Evolutionary conservation across 768 basidiomycete species (phyloP).

Genomic region (Termitomyces sp.): DNA sequence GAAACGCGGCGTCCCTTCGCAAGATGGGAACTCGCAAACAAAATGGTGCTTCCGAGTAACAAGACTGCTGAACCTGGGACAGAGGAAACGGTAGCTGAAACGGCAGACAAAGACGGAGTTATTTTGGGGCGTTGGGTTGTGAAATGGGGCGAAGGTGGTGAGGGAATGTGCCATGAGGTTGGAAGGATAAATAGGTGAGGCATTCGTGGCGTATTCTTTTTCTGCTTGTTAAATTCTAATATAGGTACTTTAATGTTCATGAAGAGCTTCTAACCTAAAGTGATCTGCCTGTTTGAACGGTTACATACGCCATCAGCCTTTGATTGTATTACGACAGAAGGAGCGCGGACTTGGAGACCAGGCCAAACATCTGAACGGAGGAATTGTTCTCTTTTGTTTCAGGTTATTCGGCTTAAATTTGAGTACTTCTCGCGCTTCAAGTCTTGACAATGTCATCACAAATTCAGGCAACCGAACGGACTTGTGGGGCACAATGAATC

Average conservation of each 20-base stretch:
- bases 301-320: not conserved
- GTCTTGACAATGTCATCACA: not conserved
- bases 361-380: not conserved
- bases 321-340: not conserved
- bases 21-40: constrained; percentile 71
- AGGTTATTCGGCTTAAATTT: no score
- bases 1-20: constrained; percentile 67
- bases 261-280: constrained; percentile 32
- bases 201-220: not conserved
- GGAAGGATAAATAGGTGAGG: constrained; percentile 62
- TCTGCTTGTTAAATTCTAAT: not conserved
- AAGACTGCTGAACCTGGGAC: constrained; percentile 34
- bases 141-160: constrained; percentile 62
- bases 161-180: constrained; percentile 55
- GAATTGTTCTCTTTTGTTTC: not conserved
- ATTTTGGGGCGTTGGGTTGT: constrained; percentile 78
- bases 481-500: not conserved
- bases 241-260: constrained; percentile 43
- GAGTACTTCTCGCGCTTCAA: no score
- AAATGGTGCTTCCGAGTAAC: constrained; percentile 41
- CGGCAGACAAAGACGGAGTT: constrained; percentile 49
- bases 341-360: not conserved
- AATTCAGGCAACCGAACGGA: not conserved
- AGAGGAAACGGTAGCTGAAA: constrained; percentile 83
- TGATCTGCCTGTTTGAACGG: not conserved